A percentile compares a stretch with the other conserved stretches of the same genome.
phyloP scores from a whole-genome alignment of 768 basidiomycete genomes.

The Phaeotremella fagi region DNA sequence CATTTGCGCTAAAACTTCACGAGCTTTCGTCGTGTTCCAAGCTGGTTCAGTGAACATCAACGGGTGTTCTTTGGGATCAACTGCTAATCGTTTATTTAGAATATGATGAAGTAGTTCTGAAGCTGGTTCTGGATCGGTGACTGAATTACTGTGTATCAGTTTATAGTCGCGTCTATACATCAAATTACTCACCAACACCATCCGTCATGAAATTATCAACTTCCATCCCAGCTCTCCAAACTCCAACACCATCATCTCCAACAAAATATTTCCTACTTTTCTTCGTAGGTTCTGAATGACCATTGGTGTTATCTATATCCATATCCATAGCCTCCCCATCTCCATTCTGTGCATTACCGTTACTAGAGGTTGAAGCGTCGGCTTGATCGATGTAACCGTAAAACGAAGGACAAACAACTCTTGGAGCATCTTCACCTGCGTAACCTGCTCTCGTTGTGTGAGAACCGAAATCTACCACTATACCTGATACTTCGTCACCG shows the following conservation, averaged over 20 bases:
- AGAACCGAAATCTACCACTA: constrained; percentile 90
- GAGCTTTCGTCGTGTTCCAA: constrained; percentile 90
- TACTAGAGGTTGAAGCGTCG: constrained; percentile 26
- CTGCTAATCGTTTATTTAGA: constrained; percentile 64
- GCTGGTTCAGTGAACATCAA: constrained; percentile 89
- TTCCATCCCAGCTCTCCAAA: constrained; percentile 89
- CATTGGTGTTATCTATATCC: constrained; percentile 35
- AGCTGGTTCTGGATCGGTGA: constrained; percentile 44
- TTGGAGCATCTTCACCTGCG: constrained; percentile 93
- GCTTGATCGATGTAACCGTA: constrained; percentile 65
- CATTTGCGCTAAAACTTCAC: constrained; percentile 92
- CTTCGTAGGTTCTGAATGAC: constrained; percentile 39
- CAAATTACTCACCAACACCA: constrained; percentile 62
- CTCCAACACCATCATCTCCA: constrained; percentile 79
- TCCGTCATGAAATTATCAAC: constrained; percentile 76
- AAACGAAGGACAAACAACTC: constrained; percentile 80
- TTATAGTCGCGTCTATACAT: background rate
- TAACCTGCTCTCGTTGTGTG: constrained; percentile 89
- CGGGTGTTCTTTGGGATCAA: constrained; percentile 78
- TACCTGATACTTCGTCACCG: constrained; percentile 86
- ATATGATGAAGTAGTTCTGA: constrained; percentile 45
- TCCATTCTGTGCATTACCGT: constrained; percentile 37
- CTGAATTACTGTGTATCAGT: constrained; percentile 15
- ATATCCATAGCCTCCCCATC: constrained; percentile 13
- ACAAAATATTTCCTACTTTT: constrained; percentile 58